Conservation (phyloP, 257 asterid species). For the Oldenlandia corymbosa region DNA sequence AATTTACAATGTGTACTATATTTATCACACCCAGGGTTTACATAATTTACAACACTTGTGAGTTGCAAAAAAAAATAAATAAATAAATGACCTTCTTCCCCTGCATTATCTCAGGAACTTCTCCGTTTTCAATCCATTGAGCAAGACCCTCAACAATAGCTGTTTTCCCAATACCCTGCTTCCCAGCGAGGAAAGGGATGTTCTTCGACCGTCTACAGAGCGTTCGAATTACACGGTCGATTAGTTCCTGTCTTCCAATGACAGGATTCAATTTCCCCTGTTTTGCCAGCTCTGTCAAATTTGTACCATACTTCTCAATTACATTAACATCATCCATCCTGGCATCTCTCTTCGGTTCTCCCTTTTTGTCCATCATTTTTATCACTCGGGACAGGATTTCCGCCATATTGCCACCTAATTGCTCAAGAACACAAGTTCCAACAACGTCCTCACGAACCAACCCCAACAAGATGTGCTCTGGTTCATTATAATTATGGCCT, state of each 20-base stretch:
- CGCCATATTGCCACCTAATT: slow-evolving; percentile 84
- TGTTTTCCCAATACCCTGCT: slow-evolving; percentile 98
- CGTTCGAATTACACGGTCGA: slow-evolving; percentile 95
- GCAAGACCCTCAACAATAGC: slow-evolving; percentile 99
- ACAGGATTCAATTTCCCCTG: slow-evolving; percentile 99
- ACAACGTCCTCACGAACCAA: slow-evolving; percentile 95
- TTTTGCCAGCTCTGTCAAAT: slow-evolving; percentile 50
- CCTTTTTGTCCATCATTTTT: slow-evolving; percentile 35
- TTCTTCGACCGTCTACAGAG: slow-evolving; percentile 93
- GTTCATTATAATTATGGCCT: slow-evolving; percentile 96
- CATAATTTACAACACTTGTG: too few species aligned
- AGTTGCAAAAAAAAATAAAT: too few species aligned
- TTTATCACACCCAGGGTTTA: too few species aligned
- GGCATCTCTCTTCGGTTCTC: slow-evolving; percentile 39
- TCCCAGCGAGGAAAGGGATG: slow-evolving; percentile 97
- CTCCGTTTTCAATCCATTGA: slow-evolving; percentile 88
- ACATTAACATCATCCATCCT: too few species aligned
- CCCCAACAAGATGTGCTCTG: slow-evolving; percentile 94
- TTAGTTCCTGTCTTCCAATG: slow-evolving; percentile 84
- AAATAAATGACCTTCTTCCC: slow-evolving; percentile 99
- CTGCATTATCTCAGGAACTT: slow-evolving; percentile 92
- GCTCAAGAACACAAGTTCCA: slow-evolving; percentile 96
- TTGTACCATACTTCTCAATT: slow-evolving; percentile 51
- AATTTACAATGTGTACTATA: too few species aligned
- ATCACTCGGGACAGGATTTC: slow-evolving; percentile 82